These are phyloP conservation scores for Trametes sp. DNA, from an alignment of 1,284 basidiomycete species.

Conservation along the genomic window DNA sequence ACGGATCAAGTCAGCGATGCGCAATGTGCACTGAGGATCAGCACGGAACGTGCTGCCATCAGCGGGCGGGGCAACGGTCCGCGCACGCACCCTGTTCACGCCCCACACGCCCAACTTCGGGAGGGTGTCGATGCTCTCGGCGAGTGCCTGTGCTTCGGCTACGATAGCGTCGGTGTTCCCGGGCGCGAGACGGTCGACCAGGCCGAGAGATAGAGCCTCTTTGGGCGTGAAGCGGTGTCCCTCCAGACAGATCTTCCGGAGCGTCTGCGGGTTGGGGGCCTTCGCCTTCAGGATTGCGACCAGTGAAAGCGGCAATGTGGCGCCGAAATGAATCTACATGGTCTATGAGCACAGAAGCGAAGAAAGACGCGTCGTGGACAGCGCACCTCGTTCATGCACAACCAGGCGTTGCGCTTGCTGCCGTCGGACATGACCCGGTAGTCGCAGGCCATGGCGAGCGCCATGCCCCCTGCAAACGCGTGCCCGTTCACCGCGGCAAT, in stretches of 20 bases:
- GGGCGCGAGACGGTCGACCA: constrained; percentile 77
- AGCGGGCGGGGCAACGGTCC: constrained; percentile 1
- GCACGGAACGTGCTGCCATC: constrained; percentile 1
- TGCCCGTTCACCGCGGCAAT: constrained; percentile 94
- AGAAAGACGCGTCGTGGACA: not conserved
- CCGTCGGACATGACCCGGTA: constrained; percentile 91
- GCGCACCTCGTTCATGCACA: constrained; percentile 91
- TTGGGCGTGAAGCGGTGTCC: constrained; percentile 83
- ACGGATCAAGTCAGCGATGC: not conserved
- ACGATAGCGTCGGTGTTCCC: constrained; percentile 66
- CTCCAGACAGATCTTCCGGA: constrained; percentile 83
- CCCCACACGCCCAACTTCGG: constrained; percentile 71
- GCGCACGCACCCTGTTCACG: constrained; percentile 57
- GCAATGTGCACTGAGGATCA: not conserved
- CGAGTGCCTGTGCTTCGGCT: constrained; percentile 65
- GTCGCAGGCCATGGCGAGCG: constrained; percentile 85
- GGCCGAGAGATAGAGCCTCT: constrained; percentile 72
- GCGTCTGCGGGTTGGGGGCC: constrained; percentile 63
- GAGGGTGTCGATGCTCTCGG: constrained; percentile 54
- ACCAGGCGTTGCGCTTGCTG: constrained; percentile 79
- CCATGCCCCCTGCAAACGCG: constrained; percentile 88
- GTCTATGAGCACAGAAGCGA: not conserved
- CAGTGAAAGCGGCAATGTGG: constrained; percentile 80
- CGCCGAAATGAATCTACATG: constrained; percentile 80
- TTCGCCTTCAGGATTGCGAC: constrained; percentile 73